Base-by-base conservation (phyloP, 2,329 filamentous ascomycete species). In the Xylaria sp. region DNA sequence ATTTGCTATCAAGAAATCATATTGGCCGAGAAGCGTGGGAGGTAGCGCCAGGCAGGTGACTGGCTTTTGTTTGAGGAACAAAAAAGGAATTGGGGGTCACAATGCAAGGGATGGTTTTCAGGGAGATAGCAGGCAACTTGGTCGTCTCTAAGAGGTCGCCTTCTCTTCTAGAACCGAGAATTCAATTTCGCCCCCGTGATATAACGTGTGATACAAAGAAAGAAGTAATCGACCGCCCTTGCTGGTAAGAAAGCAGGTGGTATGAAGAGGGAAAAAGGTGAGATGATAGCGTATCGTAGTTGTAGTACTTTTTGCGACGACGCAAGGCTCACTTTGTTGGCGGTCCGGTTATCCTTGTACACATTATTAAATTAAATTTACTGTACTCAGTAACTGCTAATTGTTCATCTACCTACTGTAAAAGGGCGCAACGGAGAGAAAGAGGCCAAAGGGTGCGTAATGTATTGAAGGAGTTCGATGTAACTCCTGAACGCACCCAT, bases 1-100 rank as follows among this genome's bases (percentile, higher is more conserved):
- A 71, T 72, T 26, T 67, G 68, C 69, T 67, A 46, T 72, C 66
- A 57, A 73, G 72, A 51, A 64, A 67, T 63, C 60, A 67, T 63
- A 26, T 51, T 59, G 46, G 23, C 54, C 51, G 28, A 36, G 60
- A 49, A 54, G 36, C 57, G 33, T 57, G 48, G 46, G 15, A 56
- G 6, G 15, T 17, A 53, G 26, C 15, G 28, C 17, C 33, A 26
- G 60, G 49, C 46, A 44, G 56, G 36, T 56, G 33, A 59, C 49
- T 31, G 15, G 67, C 38, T 46, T 58, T 67, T 67, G 44, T 66
- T 67, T 28, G 15, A 33, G 62, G 62, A 63, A 65, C 46, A 48
- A 57, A 53, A 42, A 28, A 6, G 28, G 44, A 33, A 61, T 44
- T 58, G 49, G 40, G 53, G 31, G 46, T 44, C 33, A 63, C 65